Base-by-base conservation (phyloP, 2,329 filamentous ascomycete species). In the Byssothecium circinans region DNA sequence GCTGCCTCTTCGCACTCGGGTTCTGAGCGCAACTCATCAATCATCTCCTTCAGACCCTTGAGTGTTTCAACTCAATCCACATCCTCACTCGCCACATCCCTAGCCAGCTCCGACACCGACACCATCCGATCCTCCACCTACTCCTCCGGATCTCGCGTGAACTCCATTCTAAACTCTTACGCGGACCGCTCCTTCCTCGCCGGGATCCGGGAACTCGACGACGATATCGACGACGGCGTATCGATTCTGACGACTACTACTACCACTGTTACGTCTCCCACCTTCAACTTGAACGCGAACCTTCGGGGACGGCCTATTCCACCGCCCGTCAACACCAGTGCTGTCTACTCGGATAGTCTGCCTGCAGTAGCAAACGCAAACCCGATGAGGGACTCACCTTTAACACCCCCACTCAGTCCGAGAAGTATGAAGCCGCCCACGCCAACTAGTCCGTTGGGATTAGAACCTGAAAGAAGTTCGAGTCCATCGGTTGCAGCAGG, bases 161-260 rank as follows among this genome's bases (percentile, higher is more conserved):
- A 56, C n/a, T 69, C 66, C 0, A 64, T 69, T 7, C 45, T 66
- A 15, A 61, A 64, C 39, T 61, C 62, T 29, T 69, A 69, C 38
- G 53, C 56, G 0, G 65, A 69, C 19, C 64, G 62, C 12, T 57
- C 61, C 20, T 59, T 60, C 3, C 47, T 70, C 11, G 53, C 58
- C n/a, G 65, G 56, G 1, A 62, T 65, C n/a, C 58, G 61, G 11
- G 67, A 70, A 40, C 41, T 51, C 5, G 56, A 61, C 35, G 45
- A 58, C 34, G 65, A 37, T 22, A 20, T 20, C 18, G 40, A 42
- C 14, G 40, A 68, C 25, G 49, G 50, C 29, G 59, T 52, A 35
- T 67, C 65, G n/a, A 58, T 66, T 17, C 47, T 52, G 20, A 66
- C 65, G 17, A 43, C 65, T n/a, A 33, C 29, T 3, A 42, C 37